Conservation (phyloP, 2,329 filamentous ascomycete species). For the Biscogniauxia mediterranea region DNA sequence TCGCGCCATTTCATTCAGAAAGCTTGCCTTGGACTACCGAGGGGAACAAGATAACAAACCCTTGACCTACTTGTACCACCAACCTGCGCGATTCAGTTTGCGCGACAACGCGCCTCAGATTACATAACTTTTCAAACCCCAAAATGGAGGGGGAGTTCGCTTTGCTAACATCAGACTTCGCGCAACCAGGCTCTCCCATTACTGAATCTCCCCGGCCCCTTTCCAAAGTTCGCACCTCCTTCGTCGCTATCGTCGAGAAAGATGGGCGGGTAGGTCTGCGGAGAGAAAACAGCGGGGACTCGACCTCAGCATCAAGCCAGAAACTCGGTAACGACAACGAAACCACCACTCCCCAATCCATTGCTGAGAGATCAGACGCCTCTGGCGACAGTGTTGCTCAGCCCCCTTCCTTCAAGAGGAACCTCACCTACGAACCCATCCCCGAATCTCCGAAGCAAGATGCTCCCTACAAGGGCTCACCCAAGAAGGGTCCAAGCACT, state of each 20-base stretch:
- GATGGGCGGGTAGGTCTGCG: slow-evolving; percentile 56
- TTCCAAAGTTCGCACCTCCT: slow-evolving; percentile 73
- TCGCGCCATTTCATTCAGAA: too few species aligned
- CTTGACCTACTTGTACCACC: neutral
- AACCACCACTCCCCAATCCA: slow-evolving; percentile 37
- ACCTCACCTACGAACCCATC: slow-evolving; percentile 39
- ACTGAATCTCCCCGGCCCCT: slow-evolving; percentile 61
- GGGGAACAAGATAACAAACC: too few species aligned
- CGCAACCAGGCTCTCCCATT: slow-evolving; percentile 33
- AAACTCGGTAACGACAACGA: slow-evolving; percentile 40
- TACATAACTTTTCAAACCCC: neutral
- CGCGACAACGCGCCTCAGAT: neutral
- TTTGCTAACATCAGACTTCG: slow-evolving; percentile 30
- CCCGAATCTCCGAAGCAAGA: slow-evolving; percentile 40
- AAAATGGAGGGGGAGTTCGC: slow-evolving; percentile 2
- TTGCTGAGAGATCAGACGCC: slow-evolving; percentile 39
- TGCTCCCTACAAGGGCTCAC: slow-evolving; percentile 21
- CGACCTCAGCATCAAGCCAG: slow-evolving; percentile 36
- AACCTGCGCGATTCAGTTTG: neutral
- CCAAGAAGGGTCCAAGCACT: slow-evolving; percentile 23
- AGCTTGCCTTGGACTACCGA: too few species aligned
- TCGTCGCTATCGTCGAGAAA: slow-evolving; percentile 72
- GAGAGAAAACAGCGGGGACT: slow-evolving; percentile 44
- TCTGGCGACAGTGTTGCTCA: slow-evolving; percentile 33
- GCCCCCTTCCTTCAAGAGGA: slow-evolving; percentile 32